Conservation (phyloP, 768 basidiomycete species). For the Baorangia bicolor region DNA sequence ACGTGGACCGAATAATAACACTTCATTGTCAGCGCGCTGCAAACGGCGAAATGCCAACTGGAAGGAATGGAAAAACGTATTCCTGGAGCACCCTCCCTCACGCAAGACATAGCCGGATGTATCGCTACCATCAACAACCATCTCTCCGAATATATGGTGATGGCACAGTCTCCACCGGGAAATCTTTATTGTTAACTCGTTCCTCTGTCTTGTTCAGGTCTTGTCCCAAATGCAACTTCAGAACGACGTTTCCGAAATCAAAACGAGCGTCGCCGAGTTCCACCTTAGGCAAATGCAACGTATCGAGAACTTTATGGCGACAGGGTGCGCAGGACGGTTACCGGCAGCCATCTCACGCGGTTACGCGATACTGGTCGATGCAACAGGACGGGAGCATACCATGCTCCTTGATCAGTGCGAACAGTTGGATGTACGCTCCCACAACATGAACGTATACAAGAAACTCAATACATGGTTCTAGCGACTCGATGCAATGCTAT, state of each 20-base stretch:
- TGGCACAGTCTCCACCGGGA: background rate
- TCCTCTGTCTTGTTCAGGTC: background rate
- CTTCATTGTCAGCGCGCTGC: background rate
- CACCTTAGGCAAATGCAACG: background rate
- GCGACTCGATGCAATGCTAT: background rate
- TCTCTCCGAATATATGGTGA: constrained; percentile 3
- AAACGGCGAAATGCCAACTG: background rate
- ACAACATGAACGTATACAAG: background rate
- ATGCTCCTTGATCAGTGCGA: constrained; percentile 3
- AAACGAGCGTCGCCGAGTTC: background rate
- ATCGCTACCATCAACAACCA: background rate
- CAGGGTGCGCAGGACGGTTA: background rate
- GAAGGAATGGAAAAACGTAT: background rate
- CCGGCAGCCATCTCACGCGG: background rate
- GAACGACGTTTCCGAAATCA: background rate
- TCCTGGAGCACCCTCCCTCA: background rate
- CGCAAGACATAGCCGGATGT: background rate
- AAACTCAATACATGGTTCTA: background rate
- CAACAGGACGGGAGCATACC: background rate
- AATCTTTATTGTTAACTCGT: background rate
- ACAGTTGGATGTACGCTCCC: background rate
- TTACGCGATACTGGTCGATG: background rate
- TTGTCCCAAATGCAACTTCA: constrained; percentile 1
- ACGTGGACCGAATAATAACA: background rate
- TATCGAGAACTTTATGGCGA: background rate